Evolutionary conservation across 257 asterid species (phyloP).

Genomic region (Mitragyna speciosa): DNA sequence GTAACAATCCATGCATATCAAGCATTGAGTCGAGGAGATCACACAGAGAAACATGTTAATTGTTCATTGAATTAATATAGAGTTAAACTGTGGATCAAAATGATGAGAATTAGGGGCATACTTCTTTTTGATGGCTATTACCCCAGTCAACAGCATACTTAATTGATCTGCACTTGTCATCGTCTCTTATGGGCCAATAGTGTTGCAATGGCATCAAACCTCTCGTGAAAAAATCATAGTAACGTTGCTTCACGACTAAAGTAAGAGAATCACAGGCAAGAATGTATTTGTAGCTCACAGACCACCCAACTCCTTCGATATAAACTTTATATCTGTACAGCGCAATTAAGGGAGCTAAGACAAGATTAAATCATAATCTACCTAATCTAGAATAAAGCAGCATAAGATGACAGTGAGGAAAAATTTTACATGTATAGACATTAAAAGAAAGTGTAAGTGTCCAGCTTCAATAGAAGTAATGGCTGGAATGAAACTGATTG

Average conservation of each 20-base stretch:
- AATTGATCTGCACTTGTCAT: slow-evolving; percentile 67
- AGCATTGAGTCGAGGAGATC: background rate
- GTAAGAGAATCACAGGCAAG: slow-evolving; percentile 81
- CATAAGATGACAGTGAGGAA: background rate
- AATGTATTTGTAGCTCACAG: slow-evolving; percentile 92
- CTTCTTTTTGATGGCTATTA: slow-evolving; percentile 54
- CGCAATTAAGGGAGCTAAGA: background rate
- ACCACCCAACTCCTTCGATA: slow-evolving; percentile 91
- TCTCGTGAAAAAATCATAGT: slow-evolving; percentile 79
- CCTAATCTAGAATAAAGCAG: background rate
- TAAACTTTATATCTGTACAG: slow-evolving; percentile 70
- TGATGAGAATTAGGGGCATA: background rate
- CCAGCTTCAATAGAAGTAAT: background rate
- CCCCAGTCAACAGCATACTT: slow-evolving; percentile 91
- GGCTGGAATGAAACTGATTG: background rate
- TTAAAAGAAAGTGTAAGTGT: background rate
- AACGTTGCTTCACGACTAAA: slow-evolving; percentile 53
- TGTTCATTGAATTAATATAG: background rate
- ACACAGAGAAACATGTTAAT: background rate
- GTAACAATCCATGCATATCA: slow-evolving; percentile 10
- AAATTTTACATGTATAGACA: background rate
- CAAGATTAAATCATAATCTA: background rate
- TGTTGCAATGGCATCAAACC: slow-evolving; percentile 78
- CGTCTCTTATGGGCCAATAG: slow-evolving; percentile 81
- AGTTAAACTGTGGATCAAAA: background rate